Base-by-base conservation (phyloP, 2,329 filamentous ascomycete species). In the Fusarium equiseti region DNA sequence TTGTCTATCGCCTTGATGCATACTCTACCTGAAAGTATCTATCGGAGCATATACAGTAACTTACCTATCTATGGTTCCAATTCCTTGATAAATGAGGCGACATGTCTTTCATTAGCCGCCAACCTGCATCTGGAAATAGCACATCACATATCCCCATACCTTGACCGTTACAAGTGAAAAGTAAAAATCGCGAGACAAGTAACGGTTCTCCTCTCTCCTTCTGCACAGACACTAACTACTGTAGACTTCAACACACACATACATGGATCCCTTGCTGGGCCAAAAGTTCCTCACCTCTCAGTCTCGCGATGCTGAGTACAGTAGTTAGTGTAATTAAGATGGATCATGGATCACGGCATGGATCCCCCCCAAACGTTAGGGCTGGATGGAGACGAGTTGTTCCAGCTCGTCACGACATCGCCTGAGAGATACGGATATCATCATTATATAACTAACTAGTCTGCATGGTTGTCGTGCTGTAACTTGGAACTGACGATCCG, bases 401-500 rank as follows among this genome's bases (percentile, higher is more conserved):
- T 31, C 26, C 13, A 32, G 26, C 35, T 63, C 43, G 51, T 67
- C 48, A 63, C 56, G 62, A 70, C 54, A 44, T 56, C 24, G 35
- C 27, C 27, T 45, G 29, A 42, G 42, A 52, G 44, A 49, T 20
- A 44, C 51, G 68, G 44, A 49, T 20, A 48, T 58, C 63, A 71
- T 71, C 63, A 44, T 50, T 50, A 67, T 26, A 49, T 24, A 59
- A 63, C 27, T 31, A 57, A 52, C 51, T 29, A 35, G 32, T 38
- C 10, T 44, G 44, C 46, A 46, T 56, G 53, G 58, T 31, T 51
- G 55, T 70, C 48, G 67, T 49, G 59, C 62, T 50, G 68, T 52
- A 48, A 60, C 59, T 45, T 63, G 31, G 31, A 53, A 49, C 59
- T 63, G 67, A 45, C 46, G 67, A 71, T 70, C 68, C 35, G 48